phyloP scores from a whole-genome alignment of 202 grass and related monocot species.

The Alloteropsis angusta region DNA sequence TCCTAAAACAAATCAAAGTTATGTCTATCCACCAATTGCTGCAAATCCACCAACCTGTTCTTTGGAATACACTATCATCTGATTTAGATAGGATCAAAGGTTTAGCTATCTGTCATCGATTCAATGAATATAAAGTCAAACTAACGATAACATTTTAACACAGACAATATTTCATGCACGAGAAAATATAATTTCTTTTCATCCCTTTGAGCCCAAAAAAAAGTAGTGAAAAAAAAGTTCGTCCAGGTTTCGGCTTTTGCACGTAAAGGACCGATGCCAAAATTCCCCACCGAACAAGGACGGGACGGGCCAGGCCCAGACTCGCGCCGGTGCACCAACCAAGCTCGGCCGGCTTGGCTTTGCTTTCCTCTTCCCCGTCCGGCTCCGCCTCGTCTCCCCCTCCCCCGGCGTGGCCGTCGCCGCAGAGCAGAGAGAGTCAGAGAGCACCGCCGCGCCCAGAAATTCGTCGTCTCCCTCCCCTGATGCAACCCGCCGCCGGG shows the following conservation, averaged over 20 bases:
- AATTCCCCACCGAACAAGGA: neutral
- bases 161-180: neutral
- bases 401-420: neutral
- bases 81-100: neutral
- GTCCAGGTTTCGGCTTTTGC: neutral
- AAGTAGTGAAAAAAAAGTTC: neutral
- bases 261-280: neutral
- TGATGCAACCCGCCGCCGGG: constrained; percentile 29
- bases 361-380: neutral
- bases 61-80: neutral
- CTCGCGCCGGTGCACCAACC: neutral
- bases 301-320: too few species aligned
- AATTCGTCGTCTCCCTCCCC: neutral
- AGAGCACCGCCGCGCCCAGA: neutral
- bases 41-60: neutral
- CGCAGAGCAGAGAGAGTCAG: too few species aligned
- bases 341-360: neutral
- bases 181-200: neutral
- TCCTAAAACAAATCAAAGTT: neutral
- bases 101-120: too few species aligned
- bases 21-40: neutral
- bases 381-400: neutral
- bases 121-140: too few species aligned
- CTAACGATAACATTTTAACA: too few species aligned
- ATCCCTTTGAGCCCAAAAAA: neutral